Evolutionary conservation across 139 green algal species (phyloP).

Genomic region (Zygnema cylindricum): DNA sequence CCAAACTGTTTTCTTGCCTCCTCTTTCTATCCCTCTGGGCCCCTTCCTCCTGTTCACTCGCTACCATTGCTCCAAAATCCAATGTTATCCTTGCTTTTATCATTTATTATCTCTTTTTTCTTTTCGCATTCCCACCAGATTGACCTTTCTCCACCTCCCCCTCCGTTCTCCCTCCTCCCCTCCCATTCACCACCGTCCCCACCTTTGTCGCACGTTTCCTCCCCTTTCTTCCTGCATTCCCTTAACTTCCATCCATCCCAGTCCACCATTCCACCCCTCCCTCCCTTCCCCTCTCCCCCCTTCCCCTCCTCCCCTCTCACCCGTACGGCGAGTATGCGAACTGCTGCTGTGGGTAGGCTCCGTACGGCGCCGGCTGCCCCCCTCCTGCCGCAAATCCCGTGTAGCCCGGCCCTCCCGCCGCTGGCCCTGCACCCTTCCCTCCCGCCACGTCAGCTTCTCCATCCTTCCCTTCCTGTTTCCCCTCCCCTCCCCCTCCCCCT

Average conservation of each 20-base stretch:
- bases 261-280: background rate
- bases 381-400: background rate
- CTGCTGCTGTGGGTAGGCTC: background rate
- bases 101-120: background rate
- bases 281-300: background rate
- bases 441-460: too few species aligned
- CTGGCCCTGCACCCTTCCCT: conserved; percentile 10
- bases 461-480: background rate
- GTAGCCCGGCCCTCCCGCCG: conserved; percentile 1
- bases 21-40: too few species aligned
- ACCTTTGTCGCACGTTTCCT: background rate
- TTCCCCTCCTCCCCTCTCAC: conserved; percentile 6
- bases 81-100: too few species aligned
- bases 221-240: background rate
- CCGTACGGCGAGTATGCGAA: conserved; percentile 30
- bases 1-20: too few species aligned
- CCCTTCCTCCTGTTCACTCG: too few species aligned
- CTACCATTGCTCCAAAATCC: too few species aligned
- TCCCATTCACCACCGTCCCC: background rate
- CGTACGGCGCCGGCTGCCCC: conserved; percentile 9
- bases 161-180: background rate
- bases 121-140: background rate
- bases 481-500: background rate
- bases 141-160: background rate
- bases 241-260: background rate